Evolutionary conservation across 2,329 filamentous ascomycete genomes (phyloP).

Genomic region (Penicillium sp.): DNA sequence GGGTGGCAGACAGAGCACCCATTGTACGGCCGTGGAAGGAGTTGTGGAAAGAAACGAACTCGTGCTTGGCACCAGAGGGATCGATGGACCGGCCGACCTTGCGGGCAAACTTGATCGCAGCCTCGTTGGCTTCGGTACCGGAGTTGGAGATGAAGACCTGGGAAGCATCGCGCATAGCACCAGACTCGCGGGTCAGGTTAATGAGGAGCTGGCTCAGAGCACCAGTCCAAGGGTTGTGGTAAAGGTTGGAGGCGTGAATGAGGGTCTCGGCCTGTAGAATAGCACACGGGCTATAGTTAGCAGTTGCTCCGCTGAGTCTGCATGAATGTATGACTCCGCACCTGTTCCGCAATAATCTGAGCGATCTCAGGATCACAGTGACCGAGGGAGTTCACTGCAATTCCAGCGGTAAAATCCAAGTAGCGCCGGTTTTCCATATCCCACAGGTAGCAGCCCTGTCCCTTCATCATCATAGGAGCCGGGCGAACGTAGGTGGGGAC

Average conservation of each 20-base stretch:
- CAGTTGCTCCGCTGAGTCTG: slow-evolving; percentile 2
- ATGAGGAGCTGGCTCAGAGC: slow-evolving; percentile 85
- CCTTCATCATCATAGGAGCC: slow-evolving; percentile 85
- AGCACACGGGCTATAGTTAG: slow-evolving; percentile 33
- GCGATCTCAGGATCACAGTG: slow-evolving; percentile 84
- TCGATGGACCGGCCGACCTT: slow-evolving; percentile 83
- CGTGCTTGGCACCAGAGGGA: slow-evolving; percentile 73
- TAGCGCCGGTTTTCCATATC: slow-evolving; percentile 89
- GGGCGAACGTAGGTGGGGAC: slow-evolving; percentile 93
- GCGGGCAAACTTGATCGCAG: slow-evolving; percentile 93
- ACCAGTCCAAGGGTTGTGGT: slow-evolving; percentile 96
- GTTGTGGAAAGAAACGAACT: slow-evolving; percentile 87
- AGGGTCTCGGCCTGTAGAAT: slow-evolving; percentile 67
- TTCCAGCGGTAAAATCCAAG: slow-evolving; percentile 93
- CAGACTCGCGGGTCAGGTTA: slow-evolving; percentile 77
- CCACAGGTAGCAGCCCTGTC: slow-evolving; percentile 85
- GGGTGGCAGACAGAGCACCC: slow-evolving; percentile 92
- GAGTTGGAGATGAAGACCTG: slow-evolving; percentile 95
- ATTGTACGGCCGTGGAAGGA: slow-evolving; percentile 98
- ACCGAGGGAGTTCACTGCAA: slow-evolving; percentile 91
- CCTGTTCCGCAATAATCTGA: slow-evolving; percentile 78
- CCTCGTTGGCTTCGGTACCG: slow-evolving; percentile 95
- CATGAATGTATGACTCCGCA: slow-evolving; percentile 41
- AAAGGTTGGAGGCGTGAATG: slow-evolving; percentile 92
- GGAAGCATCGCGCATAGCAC: slow-evolving; percentile 79